These are phyloP conservation scores for Phanerochaete sordida DNA, from an alignment of 768 basidiomycete genomes.

Conservation along the genomic window DNA sequence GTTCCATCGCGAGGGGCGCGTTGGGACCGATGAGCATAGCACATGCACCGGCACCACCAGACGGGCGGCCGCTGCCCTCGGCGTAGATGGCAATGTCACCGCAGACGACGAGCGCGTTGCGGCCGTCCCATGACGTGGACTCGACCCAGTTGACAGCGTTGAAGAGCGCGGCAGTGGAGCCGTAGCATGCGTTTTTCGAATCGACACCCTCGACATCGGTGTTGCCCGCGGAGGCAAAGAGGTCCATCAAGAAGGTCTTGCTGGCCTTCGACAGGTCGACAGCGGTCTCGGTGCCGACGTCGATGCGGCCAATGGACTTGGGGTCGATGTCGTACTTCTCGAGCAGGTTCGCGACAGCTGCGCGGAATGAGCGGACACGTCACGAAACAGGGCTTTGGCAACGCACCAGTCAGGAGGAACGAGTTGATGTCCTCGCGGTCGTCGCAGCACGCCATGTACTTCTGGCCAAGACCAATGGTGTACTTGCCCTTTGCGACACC, in stretches of 20 bases:
- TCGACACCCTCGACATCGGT: conserved; percentile 98
- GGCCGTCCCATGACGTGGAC: conserved; percentile 93
- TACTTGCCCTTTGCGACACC: conserved; percentile 95
- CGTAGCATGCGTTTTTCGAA: conserved; percentile 99
- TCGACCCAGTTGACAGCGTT: conserved; percentile 99
- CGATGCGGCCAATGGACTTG: conserved; percentile 93
- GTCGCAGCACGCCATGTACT: conserved; percentile 98
- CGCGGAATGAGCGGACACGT: not conserved
- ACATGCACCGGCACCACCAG: conserved; percentile 93
- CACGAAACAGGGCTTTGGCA: not conserved
- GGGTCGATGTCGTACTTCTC: conserved; percentile 96
- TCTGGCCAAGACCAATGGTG: conserved; percentile 96
- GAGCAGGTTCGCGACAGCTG: conserved; percentile 86
- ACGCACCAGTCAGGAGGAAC: conserved; percentile 86
- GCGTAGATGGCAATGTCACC: conserved; percentile 99
- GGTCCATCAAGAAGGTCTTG: conserved; percentile 98
- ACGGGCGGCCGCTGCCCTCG: conserved; percentile 91
- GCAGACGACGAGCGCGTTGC: conserved; percentile 94
- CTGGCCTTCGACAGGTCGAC: conserved; percentile 99
- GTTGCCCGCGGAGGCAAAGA: conserved; percentile 91
- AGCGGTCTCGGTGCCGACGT: conserved; percentile 98
- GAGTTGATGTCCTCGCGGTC: conserved; percentile 99
- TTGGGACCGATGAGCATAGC: conserved; percentile 96
- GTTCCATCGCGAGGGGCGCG: conserved; percentile 91
- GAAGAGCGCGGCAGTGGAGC: conserved; percentile 97